Evolutionary conservation across 2,329 filamentous ascomycete species (phyloP).

Genomic region (Gaeumannomyces sp.): DNA sequence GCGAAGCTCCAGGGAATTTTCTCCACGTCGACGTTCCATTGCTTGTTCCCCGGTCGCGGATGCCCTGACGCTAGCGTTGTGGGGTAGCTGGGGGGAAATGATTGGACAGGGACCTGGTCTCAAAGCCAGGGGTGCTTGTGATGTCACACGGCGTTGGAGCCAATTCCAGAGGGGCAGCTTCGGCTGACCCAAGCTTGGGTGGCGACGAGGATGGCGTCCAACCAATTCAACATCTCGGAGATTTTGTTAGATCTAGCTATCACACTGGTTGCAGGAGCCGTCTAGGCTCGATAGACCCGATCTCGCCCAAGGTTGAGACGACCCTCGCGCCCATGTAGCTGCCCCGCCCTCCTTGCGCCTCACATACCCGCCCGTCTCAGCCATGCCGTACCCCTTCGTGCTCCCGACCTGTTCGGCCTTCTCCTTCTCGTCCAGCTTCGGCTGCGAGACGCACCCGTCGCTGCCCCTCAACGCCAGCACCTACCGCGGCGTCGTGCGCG

Average conservation of each 20-base stretch:
- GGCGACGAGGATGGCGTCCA: too few species aligned
- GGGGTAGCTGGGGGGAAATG: neutral
- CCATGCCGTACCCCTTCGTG: constrained; percentile 84
- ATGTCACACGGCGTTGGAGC: constrained; percentile 8
- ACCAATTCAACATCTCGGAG: neutral
- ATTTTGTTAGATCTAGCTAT: neutral
- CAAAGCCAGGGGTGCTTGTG: constrained; percentile 5
- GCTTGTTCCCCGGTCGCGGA: neutral
- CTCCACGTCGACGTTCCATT: neutral
- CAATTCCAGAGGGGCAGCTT: neutral
- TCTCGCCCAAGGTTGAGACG: too few species aligned
- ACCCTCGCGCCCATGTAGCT: neutral
- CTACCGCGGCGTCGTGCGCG: constrained; percentile 74
- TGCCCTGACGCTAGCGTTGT: neutral
- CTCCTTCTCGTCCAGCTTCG: constrained; percentile 71
- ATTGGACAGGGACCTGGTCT: neutral
- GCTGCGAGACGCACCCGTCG: constrained; percentile 79
- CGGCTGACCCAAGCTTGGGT: neutral
- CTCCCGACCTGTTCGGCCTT: constrained; percentile 87
- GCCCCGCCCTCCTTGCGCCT: too few species aligned
- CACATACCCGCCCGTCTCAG: constrained; percentile 15
- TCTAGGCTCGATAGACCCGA: neutral
- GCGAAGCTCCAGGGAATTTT: neutral
- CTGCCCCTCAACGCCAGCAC: constrained; percentile 77
- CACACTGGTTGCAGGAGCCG: too few species aligned